Evolutionary conservation across 306 rosid species (phyloP), one percentile per base, ranked within the genome.

Genomic region (Quercus aquifolioides): DNA sequence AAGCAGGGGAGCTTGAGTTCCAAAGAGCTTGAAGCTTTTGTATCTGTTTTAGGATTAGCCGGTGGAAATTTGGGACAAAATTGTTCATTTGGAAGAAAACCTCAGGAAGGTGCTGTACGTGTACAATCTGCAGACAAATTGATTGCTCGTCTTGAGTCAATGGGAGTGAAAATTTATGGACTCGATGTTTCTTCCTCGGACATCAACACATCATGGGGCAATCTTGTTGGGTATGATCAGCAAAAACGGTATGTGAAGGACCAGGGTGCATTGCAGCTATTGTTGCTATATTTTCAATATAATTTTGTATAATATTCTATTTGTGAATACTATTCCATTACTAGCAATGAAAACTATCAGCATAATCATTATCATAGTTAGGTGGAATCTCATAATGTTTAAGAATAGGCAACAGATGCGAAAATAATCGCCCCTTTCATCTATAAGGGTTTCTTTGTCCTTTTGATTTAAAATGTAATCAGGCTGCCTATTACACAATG

Each of bases 141-240:
- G 52, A 80, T 92, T 80, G 70, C 97, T 75, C 81, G 87, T 78
- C 94, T 92, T 55, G 94, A 89, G 89, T 90, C 92, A 75, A 91
- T 90, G 97, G 98, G 98, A 84, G 91, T 94, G 62, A 89, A 85
- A 87, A 74, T 91, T 55, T 91, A 91, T 80, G 97, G 97, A 76
- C 85, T 91, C 76, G 73, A 89, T 38, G 18, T 23, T 19, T 76
- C 79, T 78, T 74, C 83, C 59, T 55, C 88, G 28, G 86, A 69
- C 71, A 77, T 75, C 70, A 90, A 86, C 81, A 81, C 92, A 79
- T 88, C 90, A 43, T 94, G 98, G 98, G 97, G 90, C 76, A 88
- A 84, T 87, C 89, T 92, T 77, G 98, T 97, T 20, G 98, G 98
- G 56, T 92, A 94, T 86, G 93, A 89, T 78, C 85, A 84, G 76